Evolutionary conservation across 805 yeast species (phyloP).

Genomic region (Candida parachauliodes): DNA sequence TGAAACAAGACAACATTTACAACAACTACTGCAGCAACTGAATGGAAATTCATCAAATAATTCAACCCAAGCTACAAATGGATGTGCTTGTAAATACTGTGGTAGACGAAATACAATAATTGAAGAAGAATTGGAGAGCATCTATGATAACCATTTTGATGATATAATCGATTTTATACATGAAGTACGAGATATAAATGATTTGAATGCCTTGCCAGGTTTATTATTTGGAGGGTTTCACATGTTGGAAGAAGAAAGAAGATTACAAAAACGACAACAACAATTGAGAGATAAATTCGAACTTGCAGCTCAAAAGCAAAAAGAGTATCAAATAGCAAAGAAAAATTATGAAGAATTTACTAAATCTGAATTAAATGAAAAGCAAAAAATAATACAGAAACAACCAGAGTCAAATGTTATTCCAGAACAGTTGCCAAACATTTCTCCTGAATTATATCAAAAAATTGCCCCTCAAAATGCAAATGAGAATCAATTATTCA

Average conservation of each 20-base stretch:
- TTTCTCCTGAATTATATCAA: background rate
- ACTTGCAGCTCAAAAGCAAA: constrained; percentile 9
- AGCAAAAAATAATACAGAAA: background rate
- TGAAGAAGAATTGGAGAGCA: constrained; percentile 71
- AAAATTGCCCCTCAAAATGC: background rate
- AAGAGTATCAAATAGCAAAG: constrained; percentile 5
- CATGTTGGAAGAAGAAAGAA: constrained; percentile 32
- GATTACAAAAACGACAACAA: constrained; percentile 24
- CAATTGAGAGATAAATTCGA: constrained; percentile 11
- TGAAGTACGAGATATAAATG: constrained; percentile 35
- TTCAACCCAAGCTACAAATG: constrained; percentile 8
- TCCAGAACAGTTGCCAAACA: background rate
- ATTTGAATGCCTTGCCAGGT: constrained; percentile 33
- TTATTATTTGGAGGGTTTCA: constrained; percentile 34
- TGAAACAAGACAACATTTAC: constrained; percentile 17
- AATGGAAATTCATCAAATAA: constrained; percentile 22
- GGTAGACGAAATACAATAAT: constrained; percentile 69
- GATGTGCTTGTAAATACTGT: constrained; percentile 73
- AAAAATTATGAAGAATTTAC: constrained; percentile 4
- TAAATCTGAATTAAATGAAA: constrained; percentile 1
- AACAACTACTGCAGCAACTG: constrained; percentile 10
- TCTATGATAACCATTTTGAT: constrained; percentile 66
- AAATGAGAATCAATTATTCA: constrained; percentile 15
- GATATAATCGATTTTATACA: constrained; percentile 37
- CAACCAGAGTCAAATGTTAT: background rate